Base-by-base conservation (phyloP, 345 rosid genomes). In the Gossypium herbaceum region DNA sequence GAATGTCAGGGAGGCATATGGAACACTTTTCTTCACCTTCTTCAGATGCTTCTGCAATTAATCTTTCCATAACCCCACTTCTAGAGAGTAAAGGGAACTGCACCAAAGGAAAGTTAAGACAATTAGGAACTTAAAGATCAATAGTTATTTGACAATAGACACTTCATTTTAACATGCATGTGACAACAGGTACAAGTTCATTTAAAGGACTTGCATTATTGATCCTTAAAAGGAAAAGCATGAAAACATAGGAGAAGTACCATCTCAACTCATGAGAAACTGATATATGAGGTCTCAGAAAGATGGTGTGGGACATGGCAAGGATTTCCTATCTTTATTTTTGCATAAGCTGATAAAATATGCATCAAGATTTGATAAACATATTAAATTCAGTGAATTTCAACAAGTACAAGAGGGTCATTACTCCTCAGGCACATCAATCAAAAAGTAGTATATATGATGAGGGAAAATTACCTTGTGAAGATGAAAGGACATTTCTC, bases 31-130 rank as follows among this genome's bases (percentile, higher is more conserved):
- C 93, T 75, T 91, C 92, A n/a, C 7, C 60, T 81, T 87, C 86
- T 81, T 87, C 89, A 17, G 94, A 87, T 39, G 88, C 91, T 75
- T 90, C 90, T 15, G 98, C 94, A 66, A 95, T 93, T 72, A 84
- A 77, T 83, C 88, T 86, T 86, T 93, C 99, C 96, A 95, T 82
- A 24, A 89, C 86, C 77, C 98, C 97, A 77, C 99, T 95, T 86
- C 93, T 87, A 57, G 98, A 95, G 65, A 93, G 97, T 82, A 95
- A 73, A 19, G 99, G 99, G 78, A 95, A 95, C 99, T 95, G 92
- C 87, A 82, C 57, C 50, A 71, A 41, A 66, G 54, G 52, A 73
- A 62, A 65, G 29, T 55, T 43, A 29, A 71, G 56, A 43, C 24
- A 20, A 54, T 41, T 57, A 58, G 75, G 83, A 80, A 78, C 71